Base-by-base conservation (phyloP, 2,329 filamentous ascomycete genomes). In the Botryotinia convoluta region DNA sequence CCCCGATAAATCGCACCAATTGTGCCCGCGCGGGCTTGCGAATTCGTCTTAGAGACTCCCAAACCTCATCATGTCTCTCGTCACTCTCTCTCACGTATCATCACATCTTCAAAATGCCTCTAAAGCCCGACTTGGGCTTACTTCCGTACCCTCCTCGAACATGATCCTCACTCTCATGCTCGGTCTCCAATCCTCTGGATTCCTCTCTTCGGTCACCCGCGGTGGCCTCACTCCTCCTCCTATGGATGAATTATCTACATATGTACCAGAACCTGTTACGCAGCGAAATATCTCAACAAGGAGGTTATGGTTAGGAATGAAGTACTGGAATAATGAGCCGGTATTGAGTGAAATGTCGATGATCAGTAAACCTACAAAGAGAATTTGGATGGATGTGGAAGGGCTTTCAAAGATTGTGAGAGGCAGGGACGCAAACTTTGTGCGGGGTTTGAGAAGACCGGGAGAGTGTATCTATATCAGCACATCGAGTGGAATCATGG, bases 81-180 rank as follows among this genome's bases (percentile, higher is more conserved):
- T 90, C 81, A 88, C 90, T 81, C 89, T 93, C 79, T 85, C 90
- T 74, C 83, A 92, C 82, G 87, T 92, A 79, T 93, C 90, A 84
- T 92, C 91, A 69, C 91, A 93, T 82, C 84, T 93, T 73, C 90
- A 92, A 82, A 93, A 93, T 83, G 90, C 89, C 78, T 91, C 90
- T 62, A 89, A 89, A 79, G 90, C 89, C 20, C 90, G 91, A 5
- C 86, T 93, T 20, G 89, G 89, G 75, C 83, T 92, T 35, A 93
- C 91, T 14, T 92, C 90, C 59, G 88, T 93, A 73, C 89, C 90
- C 57, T 88, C 89, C 78, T 88, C 89, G 39, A 91, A 91, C 76
- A 84, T 92, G 74, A 89, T 92, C 82, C 88, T 92, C 77, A 85
- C 84, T 51, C 84, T 93, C 64, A 85, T 87, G 71, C 86, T 92